These are phyloP conservation scores for Hirschioporus abietinus DNA, from an alignment of 768 basidiomycete genomes.

Conservation along the genomic window DNA sequence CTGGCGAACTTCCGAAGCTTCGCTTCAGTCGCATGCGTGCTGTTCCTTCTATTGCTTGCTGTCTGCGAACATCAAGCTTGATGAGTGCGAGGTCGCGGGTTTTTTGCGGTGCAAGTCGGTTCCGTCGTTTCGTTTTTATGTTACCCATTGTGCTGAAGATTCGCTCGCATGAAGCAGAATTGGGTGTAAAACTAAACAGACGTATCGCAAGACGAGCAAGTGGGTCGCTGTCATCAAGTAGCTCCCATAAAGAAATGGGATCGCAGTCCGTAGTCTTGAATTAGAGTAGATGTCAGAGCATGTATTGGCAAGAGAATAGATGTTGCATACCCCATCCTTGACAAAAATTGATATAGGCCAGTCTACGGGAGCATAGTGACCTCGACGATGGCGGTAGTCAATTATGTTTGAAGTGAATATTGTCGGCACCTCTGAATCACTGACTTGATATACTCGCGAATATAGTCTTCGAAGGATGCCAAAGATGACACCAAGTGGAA, in stretches of 20 bases:
- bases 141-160: constrained; percentile 25
- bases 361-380: constrained; percentile 18
- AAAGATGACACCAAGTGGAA: constrained; percentile 18
- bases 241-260: too few relatives aligned
- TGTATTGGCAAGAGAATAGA: too few relatives aligned
- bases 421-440: too few relatives aligned
- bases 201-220: constrained; percentile 14
- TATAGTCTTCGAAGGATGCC: constrained; percentile 17
- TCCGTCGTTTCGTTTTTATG: constrained; percentile 21
- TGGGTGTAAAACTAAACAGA: constrained; percentile 21
- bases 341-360: too few relatives aligned
- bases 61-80: constrained; percentile 16
- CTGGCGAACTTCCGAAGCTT: too few relatives aligned
- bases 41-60: too few relatives aligned
- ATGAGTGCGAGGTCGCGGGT: constrained; percentile 18
- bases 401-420: too few relatives aligned
- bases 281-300: too few relatives aligned
- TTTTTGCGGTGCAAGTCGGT: constrained; percentile 18
- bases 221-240: too few relatives aligned
- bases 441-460: neutral
- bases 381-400: neutral
- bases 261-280: too few relatives aligned
- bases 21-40: too few relatives aligned
- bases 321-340: too few relatives aligned
- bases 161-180: constrained; percentile 27